Conservation (phyloP, 2,329 filamentous ascomycete genomes). For the Clonostachys rhizophaga region DNA sequence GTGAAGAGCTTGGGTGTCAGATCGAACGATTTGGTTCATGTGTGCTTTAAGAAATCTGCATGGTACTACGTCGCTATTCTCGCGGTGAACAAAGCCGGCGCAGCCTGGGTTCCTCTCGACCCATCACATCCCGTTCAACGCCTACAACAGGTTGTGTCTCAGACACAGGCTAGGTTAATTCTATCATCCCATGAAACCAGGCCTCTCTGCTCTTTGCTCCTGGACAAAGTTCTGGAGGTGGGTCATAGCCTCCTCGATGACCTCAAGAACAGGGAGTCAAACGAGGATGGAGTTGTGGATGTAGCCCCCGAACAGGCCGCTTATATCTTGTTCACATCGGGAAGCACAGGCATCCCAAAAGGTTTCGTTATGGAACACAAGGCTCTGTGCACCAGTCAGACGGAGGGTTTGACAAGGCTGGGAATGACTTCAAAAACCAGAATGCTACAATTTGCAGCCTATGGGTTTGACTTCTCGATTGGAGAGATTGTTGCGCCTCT, state of each 20-base stretch:
- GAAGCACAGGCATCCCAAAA: constrained; percentile 8
- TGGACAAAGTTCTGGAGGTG: background rate
- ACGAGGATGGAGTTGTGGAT: background rate
- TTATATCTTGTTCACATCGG: constrained; percentile 8
- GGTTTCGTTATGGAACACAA: constrained; percentile 8
- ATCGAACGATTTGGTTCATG: background rate
- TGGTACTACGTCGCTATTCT: constrained; percentile 3
- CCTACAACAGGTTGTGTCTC: background rate
- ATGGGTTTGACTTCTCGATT: constrained; percentile 44
- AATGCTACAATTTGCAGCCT: constrained; percentile 45
- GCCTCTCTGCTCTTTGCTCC: background rate
- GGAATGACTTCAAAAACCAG: constrained; percentile 17
- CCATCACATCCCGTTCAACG: constrained; percentile 1
- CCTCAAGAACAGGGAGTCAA: background rate
- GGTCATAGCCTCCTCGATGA: background rate
- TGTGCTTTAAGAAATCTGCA: constrained; percentile 3
- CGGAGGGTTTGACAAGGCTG: background rate
- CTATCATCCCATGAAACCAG: background rate
- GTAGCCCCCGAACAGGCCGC: constrained; percentile 1
- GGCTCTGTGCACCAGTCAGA: constrained; percentile 2
- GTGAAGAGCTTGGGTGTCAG: background rate
- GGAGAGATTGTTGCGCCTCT: constrained; percentile 12
- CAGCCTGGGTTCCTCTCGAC: constrained; percentile 1
- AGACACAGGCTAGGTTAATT: background rate
- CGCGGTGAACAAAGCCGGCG: constrained; percentile 3